Percentiles rank a stretch among this genome's conserved stretches.
These are phyloP conservation scores for Zasmidium angulare DNA, from an alignment of 2,329 filamentous ascomycete genomes.

Conservation along the genomic window DNA sequence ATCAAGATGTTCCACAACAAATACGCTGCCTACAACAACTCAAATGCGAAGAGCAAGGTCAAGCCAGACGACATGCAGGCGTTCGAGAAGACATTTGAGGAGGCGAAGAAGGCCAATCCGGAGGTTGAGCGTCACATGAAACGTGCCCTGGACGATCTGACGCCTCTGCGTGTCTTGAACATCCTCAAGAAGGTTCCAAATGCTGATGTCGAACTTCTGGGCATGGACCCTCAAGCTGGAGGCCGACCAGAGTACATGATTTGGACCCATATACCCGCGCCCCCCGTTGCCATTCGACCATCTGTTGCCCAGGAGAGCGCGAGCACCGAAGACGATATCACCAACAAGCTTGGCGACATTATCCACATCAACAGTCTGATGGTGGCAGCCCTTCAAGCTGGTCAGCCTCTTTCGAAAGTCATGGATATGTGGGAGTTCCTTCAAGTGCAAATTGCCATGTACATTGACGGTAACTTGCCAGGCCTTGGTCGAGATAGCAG, in stretches of 20 bases:
- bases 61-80: slow-evolving; percentile 76
- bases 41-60: slow-evolving; percentile 80
- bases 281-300: slow-evolving; percentile 89
- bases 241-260: slow-evolving; percentile 94
- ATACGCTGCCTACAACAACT: slow-evolving; percentile 83
- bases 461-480: slow-evolving; percentile 95
- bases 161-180: slow-evolving; percentile 83
- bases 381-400: slow-evolving; percentile 76
- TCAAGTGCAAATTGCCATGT: slow-evolving; percentile 92
- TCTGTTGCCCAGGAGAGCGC: slow-evolving; percentile 91
- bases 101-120: slow-evolving; percentile 72
- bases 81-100: slow-evolving; percentile 82
- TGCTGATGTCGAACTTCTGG: slow-evolving; percentile 85
- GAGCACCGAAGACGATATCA: slow-evolving; percentile 94
- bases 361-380: slow-evolving; percentile 89
- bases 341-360: slow-evolving; percentile 95
- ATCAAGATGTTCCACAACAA: slow-evolving; percentile 94
- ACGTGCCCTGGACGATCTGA: slow-evolving; percentile 92
- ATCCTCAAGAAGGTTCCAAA: slow-evolving; percentile 85
- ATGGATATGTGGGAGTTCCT: slow-evolving; percentile 99
- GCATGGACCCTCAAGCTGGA: slow-evolving; percentile 74
- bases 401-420: slow-evolving; percentile 80
- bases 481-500: slow-evolving; percentile 80
- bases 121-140: slow-evolving; percentile 89
- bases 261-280: slow-evolving; percentile 93